Conservation (phyloP, 495 filamentous ascomycete species). For the Saxispiralis lemnorum region DNA sequence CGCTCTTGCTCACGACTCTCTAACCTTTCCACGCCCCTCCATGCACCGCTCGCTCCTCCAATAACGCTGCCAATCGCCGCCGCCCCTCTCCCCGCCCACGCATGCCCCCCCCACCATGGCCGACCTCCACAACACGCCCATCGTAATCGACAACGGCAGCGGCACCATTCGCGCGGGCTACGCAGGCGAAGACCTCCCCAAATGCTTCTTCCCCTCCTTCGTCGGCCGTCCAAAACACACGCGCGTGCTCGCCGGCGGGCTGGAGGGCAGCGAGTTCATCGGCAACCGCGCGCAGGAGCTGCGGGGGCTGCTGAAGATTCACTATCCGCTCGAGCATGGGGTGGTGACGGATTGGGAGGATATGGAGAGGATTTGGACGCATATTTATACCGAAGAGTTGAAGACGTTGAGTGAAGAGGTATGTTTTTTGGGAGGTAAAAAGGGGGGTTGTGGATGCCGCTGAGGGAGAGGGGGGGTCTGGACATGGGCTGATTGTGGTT, state of each 20-base stretch:
- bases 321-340: conserved; percentile 89
- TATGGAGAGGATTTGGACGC: conserved; percentile 98
- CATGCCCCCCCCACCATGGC: conserved; percentile 8
- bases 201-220: conserved; percentile 95
- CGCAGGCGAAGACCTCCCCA: conserved; percentile 85
- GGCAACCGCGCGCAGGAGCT: conserved; percentile 82
- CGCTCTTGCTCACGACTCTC: no score
- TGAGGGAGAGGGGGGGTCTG: no score
- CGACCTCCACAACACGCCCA: conserved; percentile 56
- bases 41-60: no score
- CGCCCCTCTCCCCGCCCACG: conserved; percentile 1
- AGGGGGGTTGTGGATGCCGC: no score
- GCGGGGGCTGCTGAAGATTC: conserved; percentile 82
- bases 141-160: conserved; percentile 97
- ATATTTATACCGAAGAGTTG: conserved; percentile 63
- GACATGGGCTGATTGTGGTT: no score
- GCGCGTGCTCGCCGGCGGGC: conserved; percentile 83
- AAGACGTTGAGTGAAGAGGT: conserved; percentile 96
- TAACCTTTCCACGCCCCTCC: no score
- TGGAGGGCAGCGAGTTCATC: conserved; percentile 96
- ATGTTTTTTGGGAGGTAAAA: conserved; percentile 14
- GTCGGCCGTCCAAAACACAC: conserved; percentile 93
- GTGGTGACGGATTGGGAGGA: conserved; percentile 99
- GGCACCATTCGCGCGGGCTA: conserved; percentile 96
- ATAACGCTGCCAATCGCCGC: no score